Evolutionary conservation across 371 early-diverging fungal genomes (phyloP), one percentile per base, ranked within the genome.

Genomic region (Racocetra persica): DNA sequence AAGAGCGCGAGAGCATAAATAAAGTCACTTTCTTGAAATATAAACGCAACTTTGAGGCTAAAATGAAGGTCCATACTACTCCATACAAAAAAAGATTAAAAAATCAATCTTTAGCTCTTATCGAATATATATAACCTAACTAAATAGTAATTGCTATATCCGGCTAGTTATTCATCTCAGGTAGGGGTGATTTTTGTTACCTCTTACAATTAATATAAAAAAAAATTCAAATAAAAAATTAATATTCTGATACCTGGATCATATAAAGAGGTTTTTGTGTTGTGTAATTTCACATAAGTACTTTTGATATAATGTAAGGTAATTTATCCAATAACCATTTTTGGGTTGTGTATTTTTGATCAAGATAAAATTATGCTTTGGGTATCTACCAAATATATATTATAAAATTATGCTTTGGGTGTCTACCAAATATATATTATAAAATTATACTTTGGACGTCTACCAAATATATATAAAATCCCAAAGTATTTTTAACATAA

Each of bases 151-250:
- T 65, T 65, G 24, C 65, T 65, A 65, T 5, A 65, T 65, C 8
- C 24, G 22, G 2, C 65, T 65, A 65, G 65, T 1, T 6, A 65
- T 65, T 4, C 6, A 65, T 65, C 24, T 65, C 4, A 32, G 65
- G 4, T 26, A 65, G 8, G 24, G 36, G 32, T 2, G 7, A 6
- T 65, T 65, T 65, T 26, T 65, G 65, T 65, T 8, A 22, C 5
- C 65, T 65, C 36, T 65, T 65, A 65, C 65, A 65, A 65, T 20
- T 2, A 65, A 5, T 2, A 20, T 20, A 2, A 4, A 32, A 6
- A 65, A 65, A 65, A 65, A 65, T 65, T 65, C 7, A 65, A 65
- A 65, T 65, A 1, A 65, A 65, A 65, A 65, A 65, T 65, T 65
- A 65, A 65, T 65, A 65, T 7, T 65, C 7, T 8, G 6, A 65